phyloP scores from a whole-genome alignment of 2,329 filamentous ascomycete genomes.

The Trichoderma aggressivum region DNA sequence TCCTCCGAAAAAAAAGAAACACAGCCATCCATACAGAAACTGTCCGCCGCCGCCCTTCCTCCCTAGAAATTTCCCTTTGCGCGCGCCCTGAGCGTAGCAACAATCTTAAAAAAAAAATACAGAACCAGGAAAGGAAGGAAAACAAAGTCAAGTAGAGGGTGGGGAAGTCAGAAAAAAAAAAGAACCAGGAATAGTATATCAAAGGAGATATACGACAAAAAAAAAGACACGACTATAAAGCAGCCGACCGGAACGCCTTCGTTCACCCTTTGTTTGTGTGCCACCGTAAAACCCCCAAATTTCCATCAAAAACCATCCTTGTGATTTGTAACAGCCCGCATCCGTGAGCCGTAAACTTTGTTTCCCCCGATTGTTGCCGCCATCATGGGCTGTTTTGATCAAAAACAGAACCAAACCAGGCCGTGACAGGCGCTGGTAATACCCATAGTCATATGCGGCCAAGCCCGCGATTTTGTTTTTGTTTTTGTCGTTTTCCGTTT shows the following conservation, averaged over 20 bases:
- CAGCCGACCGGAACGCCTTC: conserved; percentile 23
- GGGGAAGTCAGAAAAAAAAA: conserved; percentile 14
- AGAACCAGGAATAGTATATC: background rate
- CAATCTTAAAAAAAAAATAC: conserved; percentile 14
- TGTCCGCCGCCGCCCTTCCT: conserved; percentile 6
- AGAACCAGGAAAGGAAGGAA: background rate
- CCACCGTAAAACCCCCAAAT: conserved; percentile 19
- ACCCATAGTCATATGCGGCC: conserved; percentile 9
- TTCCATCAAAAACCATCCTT: conserved; percentile 22
- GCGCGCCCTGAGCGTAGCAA: conserved; percentile 15
- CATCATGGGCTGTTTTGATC: conserved; percentile 7
- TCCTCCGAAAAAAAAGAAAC: background rate
- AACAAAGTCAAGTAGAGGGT: conserved; percentile 13
- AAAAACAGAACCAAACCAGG: conserved; percentile 3
- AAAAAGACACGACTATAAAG: conserved; percentile 23
- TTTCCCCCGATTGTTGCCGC: conserved; percentile 1
- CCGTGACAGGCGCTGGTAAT: conserved; percentile 4
- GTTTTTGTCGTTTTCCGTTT: conserved; percentile 1
- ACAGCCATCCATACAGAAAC: background rate
- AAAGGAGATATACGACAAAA: background rate
- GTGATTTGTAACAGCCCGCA: conserved; percentile 21
- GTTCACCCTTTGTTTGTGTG: conserved; percentile 18
- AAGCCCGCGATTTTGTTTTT: background rate
- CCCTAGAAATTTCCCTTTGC: conserved; percentile 11
- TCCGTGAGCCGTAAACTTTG: conserved; percentile 1